Evolutionary conservation across 306 rosid genomes (phyloP).

Genomic region (Citrullus colocynthis): DNA sequence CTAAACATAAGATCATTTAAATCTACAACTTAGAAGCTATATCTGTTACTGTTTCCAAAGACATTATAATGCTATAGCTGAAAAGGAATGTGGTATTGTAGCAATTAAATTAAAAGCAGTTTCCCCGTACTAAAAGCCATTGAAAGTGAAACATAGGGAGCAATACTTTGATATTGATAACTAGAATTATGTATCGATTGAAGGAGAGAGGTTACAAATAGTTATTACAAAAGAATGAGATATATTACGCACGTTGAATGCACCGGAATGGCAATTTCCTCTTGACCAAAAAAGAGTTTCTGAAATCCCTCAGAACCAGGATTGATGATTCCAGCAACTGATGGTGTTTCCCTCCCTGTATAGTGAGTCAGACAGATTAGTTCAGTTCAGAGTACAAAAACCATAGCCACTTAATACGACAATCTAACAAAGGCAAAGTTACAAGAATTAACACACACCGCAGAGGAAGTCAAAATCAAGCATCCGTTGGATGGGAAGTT

Average conservation of each 20-base stretch:
- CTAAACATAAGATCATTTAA: neutral
- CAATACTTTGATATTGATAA: neutral
- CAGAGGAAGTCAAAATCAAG: conserved; percentile 99
- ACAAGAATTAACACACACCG: conserved; percentile 30
- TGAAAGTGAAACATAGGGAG: neutral
- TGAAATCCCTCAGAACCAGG: conserved; percentile 98
- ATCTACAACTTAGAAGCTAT: neutral
- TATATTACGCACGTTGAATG: conserved; percentile 54
- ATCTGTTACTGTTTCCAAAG: neutral
- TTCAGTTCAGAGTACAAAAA: neutral
- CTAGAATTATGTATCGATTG: neutral
- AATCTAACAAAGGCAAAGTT: neutral
- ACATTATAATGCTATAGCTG: neutral
- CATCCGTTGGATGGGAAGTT: conserved; percentile 96
- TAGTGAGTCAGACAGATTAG: conserved; percentile 10
- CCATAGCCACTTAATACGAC: neutral
- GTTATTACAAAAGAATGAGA: conserved; percentile 2
- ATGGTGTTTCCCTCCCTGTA: conserved; percentile 89
- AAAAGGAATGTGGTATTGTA: neutral
- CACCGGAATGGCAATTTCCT: conserved; percentile 95
- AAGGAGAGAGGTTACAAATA: neutral
- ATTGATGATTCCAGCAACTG: conserved; percentile 95
- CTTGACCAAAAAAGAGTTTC: conserved; percentile 94
- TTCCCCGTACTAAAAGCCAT: neutral
- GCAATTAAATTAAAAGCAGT: neutral